phyloP scores from a whole-genome alignment of 768 basidiomycete genomes.

The Tylopilus rubrobrunneus region DNA sequence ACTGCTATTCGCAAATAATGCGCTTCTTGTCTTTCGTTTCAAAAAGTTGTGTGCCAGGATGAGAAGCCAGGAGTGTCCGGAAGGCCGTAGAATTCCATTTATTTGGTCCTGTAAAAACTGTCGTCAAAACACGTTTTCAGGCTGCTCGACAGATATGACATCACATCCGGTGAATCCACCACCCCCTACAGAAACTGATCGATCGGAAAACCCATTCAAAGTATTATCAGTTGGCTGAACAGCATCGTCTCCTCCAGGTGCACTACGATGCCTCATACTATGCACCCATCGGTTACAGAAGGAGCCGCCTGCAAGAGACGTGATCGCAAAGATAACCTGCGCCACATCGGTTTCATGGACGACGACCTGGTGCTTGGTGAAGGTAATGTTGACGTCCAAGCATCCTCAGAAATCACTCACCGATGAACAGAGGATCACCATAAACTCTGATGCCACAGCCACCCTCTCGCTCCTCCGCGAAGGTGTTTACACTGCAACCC shows the following conservation, averaged over 20 bases:
- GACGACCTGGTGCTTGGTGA: constrained; percentile 1
- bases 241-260: background rate
- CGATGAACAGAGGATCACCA: constrained; percentile 25
- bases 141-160: too few species aligned
- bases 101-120: too few species aligned
- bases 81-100: too few species aligned
- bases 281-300: background rate
- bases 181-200: too few species aligned
- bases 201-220: too few species aligned
- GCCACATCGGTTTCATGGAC: background rate
- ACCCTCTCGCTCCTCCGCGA: constrained; percentile 21
- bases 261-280: constrained; percentile 6
- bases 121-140: too few species aligned
- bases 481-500: constrained; percentile 20
- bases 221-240: background rate
- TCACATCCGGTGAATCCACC: too few species aligned
- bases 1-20: too few species aligned
- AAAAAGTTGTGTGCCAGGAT: too few species aligned
- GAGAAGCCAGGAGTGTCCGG: too few species aligned
- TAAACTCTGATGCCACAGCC: constrained; percentile 29
- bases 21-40: too few species aligned
- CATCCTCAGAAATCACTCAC: constrained; percentile 27
- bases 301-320: constrained; percentile 22
- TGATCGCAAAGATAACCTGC: constrained; percentile 22
- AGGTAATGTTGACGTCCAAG: constrained; percentile 18